phyloP scores from a whole-genome alignment of 2,329 filamentous ascomycete genomes.

The Monascus ruber region DNA sequence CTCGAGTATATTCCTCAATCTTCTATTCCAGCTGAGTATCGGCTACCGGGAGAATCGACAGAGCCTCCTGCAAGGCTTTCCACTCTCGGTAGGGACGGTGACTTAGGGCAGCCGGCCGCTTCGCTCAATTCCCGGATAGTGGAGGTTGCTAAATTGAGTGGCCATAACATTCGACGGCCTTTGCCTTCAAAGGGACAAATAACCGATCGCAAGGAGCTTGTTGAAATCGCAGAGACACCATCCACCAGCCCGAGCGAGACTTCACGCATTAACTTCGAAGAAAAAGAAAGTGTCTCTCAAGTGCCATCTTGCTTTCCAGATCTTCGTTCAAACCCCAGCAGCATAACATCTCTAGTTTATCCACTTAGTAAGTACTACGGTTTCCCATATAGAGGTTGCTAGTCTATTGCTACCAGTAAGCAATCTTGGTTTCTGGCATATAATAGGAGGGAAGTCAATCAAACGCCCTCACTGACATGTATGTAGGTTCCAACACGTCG shows the following conservation, averaged over 20 bases:
- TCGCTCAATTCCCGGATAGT: too few species aligned
- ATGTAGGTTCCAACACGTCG: too few species aligned
- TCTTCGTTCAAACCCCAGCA: not conserved
- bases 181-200: too few species aligned
- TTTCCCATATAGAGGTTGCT: not conserved
- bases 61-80: too few species aligned
- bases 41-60: slow-evolving; percentile 6
- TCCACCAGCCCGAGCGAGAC: not conserved
- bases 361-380: not conserved
- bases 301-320: not conserved
- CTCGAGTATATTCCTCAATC: slow-evolving; percentile 6
- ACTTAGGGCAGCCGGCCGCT: too few species aligned
- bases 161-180: too few species aligned
- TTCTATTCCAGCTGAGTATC: slow-evolving; percentile 7
- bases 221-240: not conserved
- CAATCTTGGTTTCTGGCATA: too few species aligned
- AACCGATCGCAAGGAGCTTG: not conserved
- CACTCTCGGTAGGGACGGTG: too few species aligned
- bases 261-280: not conserved
- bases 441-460: too few species aligned
- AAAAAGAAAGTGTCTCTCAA: not conserved
- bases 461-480: too few species aligned
- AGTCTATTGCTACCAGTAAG: not conserved
- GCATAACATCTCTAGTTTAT: not conserved
- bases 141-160: too few species aligned